Conservation (phyloP, 2,329 filamentous ascomycete species). For the Epichloe coenophiala region DNA sequence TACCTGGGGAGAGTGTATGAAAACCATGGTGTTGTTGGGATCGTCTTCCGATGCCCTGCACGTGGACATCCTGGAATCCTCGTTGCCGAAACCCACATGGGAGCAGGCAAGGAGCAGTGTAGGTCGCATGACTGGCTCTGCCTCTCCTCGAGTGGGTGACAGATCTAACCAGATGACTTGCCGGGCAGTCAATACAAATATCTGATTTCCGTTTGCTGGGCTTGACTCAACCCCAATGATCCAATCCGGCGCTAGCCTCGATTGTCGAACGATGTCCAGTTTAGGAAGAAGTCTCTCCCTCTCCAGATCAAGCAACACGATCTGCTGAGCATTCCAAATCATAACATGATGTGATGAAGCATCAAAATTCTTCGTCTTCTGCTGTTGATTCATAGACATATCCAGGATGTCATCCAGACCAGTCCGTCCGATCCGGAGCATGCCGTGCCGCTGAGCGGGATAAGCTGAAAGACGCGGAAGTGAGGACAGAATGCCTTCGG, state of each 20-base stretch:
- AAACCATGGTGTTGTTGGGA: constrained; percentile 16
- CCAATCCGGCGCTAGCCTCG: constrained; percentile 16
- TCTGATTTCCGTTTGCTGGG: constrained; percentile 29
- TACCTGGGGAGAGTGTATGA: constrained; percentile 19
- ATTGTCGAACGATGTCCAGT: constrained; percentile 14
- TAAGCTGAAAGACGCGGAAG: constrained; percentile 18
- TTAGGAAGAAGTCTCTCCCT: constrained; percentile 16
- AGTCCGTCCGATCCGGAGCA: constrained; percentile 26
- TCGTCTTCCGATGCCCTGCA: constrained; percentile 13
- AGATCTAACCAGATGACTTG: constrained; percentile 36
- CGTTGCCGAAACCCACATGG: constrained; percentile 14
- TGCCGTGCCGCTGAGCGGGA: constrained; percentile 25
- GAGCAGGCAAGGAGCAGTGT: constrained; percentile 16
- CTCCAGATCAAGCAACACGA: constrained; percentile 24
- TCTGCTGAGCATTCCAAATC: constrained; percentile 23
- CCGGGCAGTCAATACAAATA: constrained; percentile 45
- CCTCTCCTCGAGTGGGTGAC: constrained; percentile 5
- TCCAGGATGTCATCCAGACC: constrained; percentile 11
- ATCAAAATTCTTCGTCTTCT: not conserved
- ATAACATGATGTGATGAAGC: constrained; percentile 13
- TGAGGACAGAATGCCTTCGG: constrained; percentile 22
- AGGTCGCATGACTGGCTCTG: constrained; percentile 8
- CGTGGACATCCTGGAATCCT: constrained; percentile 16
- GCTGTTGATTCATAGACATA: constrained; percentile 5
- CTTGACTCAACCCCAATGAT: constrained; percentile 44